Conservation (phyloP, 352 stramenopile species). For the Pythium sukuiense region DNA sequence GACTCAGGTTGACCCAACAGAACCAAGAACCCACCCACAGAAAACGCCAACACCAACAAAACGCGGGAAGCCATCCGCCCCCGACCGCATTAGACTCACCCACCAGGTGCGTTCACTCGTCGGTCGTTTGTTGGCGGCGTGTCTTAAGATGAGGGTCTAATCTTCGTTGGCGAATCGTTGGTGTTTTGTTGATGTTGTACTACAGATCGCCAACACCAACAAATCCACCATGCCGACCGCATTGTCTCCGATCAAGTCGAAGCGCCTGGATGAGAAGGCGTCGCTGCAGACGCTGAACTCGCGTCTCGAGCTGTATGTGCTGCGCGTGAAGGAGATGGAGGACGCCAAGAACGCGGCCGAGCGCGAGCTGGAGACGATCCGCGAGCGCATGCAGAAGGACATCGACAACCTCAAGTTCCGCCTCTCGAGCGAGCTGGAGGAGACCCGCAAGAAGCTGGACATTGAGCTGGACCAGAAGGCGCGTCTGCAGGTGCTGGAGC, state of each 20-base stretch:
- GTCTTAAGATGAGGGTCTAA: neutral
- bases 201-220: neutral
- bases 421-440: conserved; percentile 71
- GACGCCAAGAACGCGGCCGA: conserved; percentile 72
- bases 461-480: conserved; percentile 74
- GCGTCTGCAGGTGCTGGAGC: conserved; percentile 70
- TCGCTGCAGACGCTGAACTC: conserved; percentile 83
- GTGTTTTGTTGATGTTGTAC: neutral
- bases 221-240: conserved; percentile 47
- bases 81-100: neutral
- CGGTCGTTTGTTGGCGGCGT: neutral
- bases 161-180: neutral
- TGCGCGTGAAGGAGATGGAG: conserved; percentile 83
- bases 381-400: conserved; percentile 77
- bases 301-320: conserved; percentile 80
- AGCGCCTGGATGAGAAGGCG: conserved; percentile 81
- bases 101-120: neutral
- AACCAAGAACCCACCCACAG: conserved; percentile 17
- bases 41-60: conserved; percentile 3
- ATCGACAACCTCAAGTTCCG: conserved; percentile 58
- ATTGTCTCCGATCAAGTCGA: conserved; percentile 83
- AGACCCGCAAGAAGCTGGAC: conserved; percentile 80
- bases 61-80: conserved; percentile 2
- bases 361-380: conserved; percentile 78
- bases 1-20: neutral